Percentiles rank a stretch among this genome's conserved stretches.
Evolutionary conservation across 208 protist genomes (phyloP).

Genomic region (Endotrypanum monterogeii): DNA sequence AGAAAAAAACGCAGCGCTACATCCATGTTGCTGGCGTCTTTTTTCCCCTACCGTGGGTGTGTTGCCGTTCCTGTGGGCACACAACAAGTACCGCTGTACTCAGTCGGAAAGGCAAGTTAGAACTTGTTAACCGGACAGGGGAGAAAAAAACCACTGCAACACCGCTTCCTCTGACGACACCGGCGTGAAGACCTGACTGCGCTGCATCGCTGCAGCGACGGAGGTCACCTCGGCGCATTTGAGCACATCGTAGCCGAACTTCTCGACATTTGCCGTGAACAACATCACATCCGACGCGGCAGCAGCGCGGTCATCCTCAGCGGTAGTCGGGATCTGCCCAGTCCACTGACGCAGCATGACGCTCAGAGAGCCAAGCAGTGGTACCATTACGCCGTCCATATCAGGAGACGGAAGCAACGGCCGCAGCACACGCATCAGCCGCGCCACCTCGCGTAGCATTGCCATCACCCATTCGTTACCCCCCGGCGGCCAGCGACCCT

Average conservation of each 20-base stretch:
- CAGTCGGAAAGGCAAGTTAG: constrained; percentile 3
- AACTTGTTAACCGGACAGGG: not conserved
- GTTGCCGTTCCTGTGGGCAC: too few relatives aligned
- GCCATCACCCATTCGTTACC: constrained; percentile 91
- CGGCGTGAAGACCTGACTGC: constrained; percentile 34
- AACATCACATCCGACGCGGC: constrained; percentile 76
- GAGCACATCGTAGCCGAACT: constrained; percentile 90
- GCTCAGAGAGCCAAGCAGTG: constrained; percentile 70
- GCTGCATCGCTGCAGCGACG: constrained; percentile 38
- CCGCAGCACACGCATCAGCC: constrained; percentile 63
- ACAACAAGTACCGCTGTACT: not conserved
- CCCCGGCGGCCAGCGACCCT: constrained; percentile 42
- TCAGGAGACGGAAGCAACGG: constrained; percentile 68
- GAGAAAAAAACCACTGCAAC: constrained; percentile 73
- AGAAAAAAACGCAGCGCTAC: too few relatives aligned
- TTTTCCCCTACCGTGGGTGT: not conserved
- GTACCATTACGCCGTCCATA: constrained; percentile 68
- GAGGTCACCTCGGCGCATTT: constrained; percentile 54
- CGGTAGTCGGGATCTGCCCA: constrained; percentile 32
- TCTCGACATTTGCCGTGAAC: constrained; percentile 91
- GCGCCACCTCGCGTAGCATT: constrained; percentile 84
- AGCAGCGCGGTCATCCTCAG: constrained; percentile 30
- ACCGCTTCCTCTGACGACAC: constrained; percentile 58
- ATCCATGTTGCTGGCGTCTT: not conserved
- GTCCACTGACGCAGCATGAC: constrained; percentile 68